phyloP scores from a whole-genome alignment of 345 rosid genomes.

The Tarenaya hassleriana region DNA sequence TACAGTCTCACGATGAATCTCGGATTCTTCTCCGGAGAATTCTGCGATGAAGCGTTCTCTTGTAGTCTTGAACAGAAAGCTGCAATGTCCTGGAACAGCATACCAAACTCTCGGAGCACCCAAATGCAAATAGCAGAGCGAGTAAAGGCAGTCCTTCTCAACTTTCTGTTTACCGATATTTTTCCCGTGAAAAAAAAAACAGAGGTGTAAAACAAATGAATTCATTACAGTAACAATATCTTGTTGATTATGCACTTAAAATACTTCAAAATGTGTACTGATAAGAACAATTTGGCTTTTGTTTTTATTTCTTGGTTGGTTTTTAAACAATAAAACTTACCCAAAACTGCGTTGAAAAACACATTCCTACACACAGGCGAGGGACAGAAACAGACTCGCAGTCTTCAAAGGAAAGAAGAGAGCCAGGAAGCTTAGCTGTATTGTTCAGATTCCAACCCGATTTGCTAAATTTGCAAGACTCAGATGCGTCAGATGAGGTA shows the following conservation, averaged over 20 bases:
- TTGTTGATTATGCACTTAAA: not conserved
- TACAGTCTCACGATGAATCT: conserved; percentile 33
- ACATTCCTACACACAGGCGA: conserved; percentile 62
- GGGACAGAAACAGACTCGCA: conserved; percentile 37
- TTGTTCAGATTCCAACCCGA: conserved; percentile 78
- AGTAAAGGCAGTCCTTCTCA: conserved; percentile 59
- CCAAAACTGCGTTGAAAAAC: conserved; percentile 56
- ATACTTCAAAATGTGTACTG: not conserved
- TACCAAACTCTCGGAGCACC: conserved; percentile 73
- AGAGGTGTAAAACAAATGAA: no score
- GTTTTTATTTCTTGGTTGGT: no score
- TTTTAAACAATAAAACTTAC: conserved; percentile 43
- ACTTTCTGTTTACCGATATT: conserved; percentile 45
- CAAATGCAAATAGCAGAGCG: conserved; percentile 52
- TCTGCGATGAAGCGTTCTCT: conserved; percentile 33
- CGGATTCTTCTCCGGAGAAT: conserved; percentile 25
- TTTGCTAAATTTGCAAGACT: conserved; percentile 25
- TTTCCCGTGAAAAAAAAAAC: conserved; percentile 17
- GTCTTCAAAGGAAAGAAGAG: conserved; percentile 61
- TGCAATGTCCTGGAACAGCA: conserved; percentile 42
- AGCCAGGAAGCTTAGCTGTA: conserved; percentile 50
- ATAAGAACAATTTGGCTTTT: not conserved
- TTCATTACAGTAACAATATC: no score
- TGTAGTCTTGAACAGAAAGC: conserved; percentile 33
- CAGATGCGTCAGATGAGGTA: conserved; percentile 33